Percentiles rank a stretch among this genome's conserved stretches.
phyloP scores from a whole-genome alignment of 352 stramenopile genomes.

The Peronospora destructor region DNA sequence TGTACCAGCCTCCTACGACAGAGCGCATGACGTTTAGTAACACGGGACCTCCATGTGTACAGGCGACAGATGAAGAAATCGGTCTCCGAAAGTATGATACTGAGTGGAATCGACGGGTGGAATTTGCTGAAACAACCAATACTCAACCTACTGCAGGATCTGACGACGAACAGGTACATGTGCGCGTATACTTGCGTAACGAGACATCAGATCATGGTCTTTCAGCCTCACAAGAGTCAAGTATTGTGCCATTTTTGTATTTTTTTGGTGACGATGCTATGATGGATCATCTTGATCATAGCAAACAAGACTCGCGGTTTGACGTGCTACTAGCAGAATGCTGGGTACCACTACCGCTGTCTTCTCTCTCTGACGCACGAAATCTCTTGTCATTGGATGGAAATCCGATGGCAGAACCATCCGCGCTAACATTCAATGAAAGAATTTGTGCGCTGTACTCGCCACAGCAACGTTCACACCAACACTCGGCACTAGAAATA shows the following conservation, averaged over 20 bases:
- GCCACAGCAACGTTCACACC: conserved; percentile 25
- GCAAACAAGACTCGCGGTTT: conserved; percentile 76
- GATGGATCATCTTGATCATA: conserved; percentile 83
- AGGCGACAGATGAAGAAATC: conserved; percentile 21
- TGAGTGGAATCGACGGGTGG: conserved; percentile 79
- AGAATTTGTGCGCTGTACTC: conserved; percentile 67
- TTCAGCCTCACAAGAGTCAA: conserved; percentile 69
- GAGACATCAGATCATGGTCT: conserved; percentile 71
- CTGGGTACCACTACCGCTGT: conserved; percentile 64
- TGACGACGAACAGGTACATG: conserved; percentile 41
- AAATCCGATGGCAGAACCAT: conserved; percentile 22
- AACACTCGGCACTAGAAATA: conserved; percentile 44
- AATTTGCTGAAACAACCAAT: conserved; percentile 56
- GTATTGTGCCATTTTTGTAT: conserved; percentile 82
- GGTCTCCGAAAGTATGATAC: conserved; percentile 44
- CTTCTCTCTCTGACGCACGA: conserved; percentile 18
- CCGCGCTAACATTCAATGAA: conserved; percentile 44
- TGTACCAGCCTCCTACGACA: conserved; percentile 43
- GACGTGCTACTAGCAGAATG: conserved; percentile 71
- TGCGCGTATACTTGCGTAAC: conserved; percentile 71
- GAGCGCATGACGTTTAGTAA: conserved; percentile 26
- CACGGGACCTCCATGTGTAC: conserved; percentile 23
- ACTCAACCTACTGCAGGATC: conserved; percentile 14
- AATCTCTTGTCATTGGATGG: conserved; percentile 28
- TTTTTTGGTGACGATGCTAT: conserved; percentile 84